phyloP scores from a whole-genome alignment of 2,329 filamentous ascomycete species.

The Fusarium clavum region DNA sequence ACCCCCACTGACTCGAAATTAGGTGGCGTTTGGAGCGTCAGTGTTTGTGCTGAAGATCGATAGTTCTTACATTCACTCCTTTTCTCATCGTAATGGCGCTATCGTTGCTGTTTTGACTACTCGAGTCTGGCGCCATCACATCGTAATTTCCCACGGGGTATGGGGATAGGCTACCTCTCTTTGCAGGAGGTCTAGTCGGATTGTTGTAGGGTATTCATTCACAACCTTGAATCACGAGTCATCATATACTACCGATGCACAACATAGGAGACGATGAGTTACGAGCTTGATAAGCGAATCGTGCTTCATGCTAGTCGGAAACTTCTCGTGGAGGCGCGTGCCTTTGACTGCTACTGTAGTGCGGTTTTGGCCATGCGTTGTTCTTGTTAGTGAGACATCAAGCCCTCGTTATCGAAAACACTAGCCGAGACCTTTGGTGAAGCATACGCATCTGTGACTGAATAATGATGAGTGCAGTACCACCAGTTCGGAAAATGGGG shows the following conservation, averaged over 20 bases:
- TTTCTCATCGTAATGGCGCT: neutral
- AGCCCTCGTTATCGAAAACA: neutral
- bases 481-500: neutral
- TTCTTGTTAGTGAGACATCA: conserved; percentile 11
- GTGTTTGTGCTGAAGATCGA: conserved; percentile 21
- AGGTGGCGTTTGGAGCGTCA: conserved; percentile 35
- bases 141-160: conserved; percentile 22
- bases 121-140: conserved; percentile 18
- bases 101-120: conserved; percentile 7
- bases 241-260: neutral
- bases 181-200: neutral
- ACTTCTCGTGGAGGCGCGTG: neutral
- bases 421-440: conserved; percentile 16
- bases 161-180: conserved; percentile 16
- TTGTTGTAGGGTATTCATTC: conserved; percentile 24
- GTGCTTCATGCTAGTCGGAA: neutral
- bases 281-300: neutral
- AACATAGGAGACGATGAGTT: neutral
- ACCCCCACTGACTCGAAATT: conserved; percentile 32
- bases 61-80: conserved; percentile 13
- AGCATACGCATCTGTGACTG: neutral
- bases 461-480: neutral
- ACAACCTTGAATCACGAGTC: neutral
- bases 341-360: neutral
- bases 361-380: neutral